phyloP scores from a whole-genome alignment of 495 filamentous ascomycete species.

The Penicillium lividum region DNA sequence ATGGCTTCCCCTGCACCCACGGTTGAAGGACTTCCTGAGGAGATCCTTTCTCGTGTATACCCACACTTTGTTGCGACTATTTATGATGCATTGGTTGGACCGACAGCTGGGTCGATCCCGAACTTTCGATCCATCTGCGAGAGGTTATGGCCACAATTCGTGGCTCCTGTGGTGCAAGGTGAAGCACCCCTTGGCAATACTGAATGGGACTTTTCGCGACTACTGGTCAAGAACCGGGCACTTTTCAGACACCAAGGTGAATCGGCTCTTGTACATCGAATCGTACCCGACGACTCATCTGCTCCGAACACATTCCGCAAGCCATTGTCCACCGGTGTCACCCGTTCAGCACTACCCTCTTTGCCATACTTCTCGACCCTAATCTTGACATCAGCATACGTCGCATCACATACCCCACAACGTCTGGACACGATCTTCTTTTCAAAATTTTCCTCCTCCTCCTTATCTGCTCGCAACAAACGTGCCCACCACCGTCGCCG shows the following conservation, averaged over 20 bases:
- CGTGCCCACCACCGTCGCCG: conserved; percentile 59
- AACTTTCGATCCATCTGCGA: conserved; percentile 45
- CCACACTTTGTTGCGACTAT: conserved; percentile 45
- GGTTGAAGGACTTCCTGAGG: conserved; percentile 33
- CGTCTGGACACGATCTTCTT: conserved; percentile 79
- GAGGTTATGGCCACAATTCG: conserved; percentile 81
- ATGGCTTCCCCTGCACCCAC: conserved; percentile 44
- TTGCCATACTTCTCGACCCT: conserved; percentile 80
- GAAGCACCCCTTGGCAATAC: conserved; percentile 42
- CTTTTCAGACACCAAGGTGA: conserved; percentile 83
- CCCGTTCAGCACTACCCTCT: conserved; percentile 41
- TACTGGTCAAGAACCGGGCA: conserved; percentile 70
- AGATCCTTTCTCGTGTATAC: conserved; percentile 35
- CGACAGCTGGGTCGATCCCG: conserved; percentile 47
- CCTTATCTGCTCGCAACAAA: conserved; percentile 47
- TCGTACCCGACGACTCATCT: conserved; percentile 52
- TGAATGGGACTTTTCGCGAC: conserved; percentile 77
- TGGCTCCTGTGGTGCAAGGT: conserved; percentile 46
- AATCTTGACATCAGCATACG: conserved; percentile 83
- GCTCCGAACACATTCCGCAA: conserved; percentile 19
- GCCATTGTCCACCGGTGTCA: conserved; percentile 29
- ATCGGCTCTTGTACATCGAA: conserved; percentile 64
- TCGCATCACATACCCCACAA: conserved; percentile 85
- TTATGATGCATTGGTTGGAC: conserved; percentile 44
- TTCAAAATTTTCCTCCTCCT: conserved; percentile 70